Percentiles rank a stretch among this genome's conserved stretches.
Evolutionary conservation across 331 rosid species (phyloP).

Genomic region (Cydonia oblonga): DNA sequence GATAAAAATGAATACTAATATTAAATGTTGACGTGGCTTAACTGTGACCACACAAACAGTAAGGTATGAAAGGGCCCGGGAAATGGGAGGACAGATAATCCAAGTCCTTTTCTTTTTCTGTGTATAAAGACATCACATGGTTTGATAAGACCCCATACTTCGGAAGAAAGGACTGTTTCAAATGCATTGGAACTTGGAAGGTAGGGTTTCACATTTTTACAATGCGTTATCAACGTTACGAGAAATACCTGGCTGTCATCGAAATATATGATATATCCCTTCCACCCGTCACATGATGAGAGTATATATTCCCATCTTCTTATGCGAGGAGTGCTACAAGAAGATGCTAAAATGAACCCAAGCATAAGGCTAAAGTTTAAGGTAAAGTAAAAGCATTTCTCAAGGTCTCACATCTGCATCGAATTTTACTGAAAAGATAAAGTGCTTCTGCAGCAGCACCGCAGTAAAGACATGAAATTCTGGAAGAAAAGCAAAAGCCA

Average conservation of each 20-base stretch:
- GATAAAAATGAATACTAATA: too few species aligned
- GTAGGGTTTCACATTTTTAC: background rate
- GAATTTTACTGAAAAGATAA: slow-evolving; percentile 9
- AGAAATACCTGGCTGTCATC: too few species aligned
- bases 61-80: too few species aligned
- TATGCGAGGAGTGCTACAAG: background rate
- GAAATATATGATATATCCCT: too few species aligned
- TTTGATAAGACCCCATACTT: background rate
- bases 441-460: slow-evolving; percentile 9
- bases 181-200: background rate
- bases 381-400: slow-evolving; percentile 10
- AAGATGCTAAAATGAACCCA: background rate
- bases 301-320: background rate
- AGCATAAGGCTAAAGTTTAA: background rate
- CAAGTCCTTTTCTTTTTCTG: background rate
- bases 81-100: too few species aligned
- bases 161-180: background rate
- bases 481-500: slow-evolving; percentile 15
- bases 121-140: background rate
- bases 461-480: background rate
- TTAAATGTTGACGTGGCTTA: too few species aligned
- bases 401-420: background rate
- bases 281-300: background rate
- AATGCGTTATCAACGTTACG: background rate
- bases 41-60: too few species aligned